phyloP scores from a whole-genome alignment of 176 grass and related monocot genomes.

The Lolium perenne region DNA sequence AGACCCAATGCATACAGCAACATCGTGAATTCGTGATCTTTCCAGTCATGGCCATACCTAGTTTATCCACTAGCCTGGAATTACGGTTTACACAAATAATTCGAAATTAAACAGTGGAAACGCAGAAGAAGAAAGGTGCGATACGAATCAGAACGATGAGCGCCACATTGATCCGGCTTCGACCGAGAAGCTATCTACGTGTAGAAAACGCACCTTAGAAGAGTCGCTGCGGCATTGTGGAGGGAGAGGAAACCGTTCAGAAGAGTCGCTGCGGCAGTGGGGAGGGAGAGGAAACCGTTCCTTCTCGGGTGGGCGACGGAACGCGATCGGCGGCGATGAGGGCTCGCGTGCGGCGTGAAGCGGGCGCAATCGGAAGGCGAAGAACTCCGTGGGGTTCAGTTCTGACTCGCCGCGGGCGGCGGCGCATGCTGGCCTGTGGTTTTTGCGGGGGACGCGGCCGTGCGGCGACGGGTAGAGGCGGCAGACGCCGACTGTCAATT shows the following conservation, averaged over 20 bases:
- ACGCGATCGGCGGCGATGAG: not conserved
- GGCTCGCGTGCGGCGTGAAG: constrained; percentile 35
- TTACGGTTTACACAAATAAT: not conserved
- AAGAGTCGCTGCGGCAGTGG: not conserved
- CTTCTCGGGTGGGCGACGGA: not conserved
- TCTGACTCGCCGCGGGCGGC: too few species aligned
- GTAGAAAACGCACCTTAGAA: not conserved
- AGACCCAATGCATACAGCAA: not conserved
- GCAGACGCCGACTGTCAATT: not conserved
- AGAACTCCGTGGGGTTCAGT: too few species aligned
- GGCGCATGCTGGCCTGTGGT: not conserved
- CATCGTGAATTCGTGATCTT: not conserved
- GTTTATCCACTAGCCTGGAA: not conserved
- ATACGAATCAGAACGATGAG: not conserved
- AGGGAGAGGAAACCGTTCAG: not conserved
- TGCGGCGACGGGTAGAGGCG: not conserved
- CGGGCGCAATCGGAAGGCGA: not conserved
- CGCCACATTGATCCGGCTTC: not conserved
- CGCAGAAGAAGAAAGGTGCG: not conserved
- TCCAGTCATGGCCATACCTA: not conserved
- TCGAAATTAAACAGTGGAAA: not conserved
- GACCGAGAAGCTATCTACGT: not conserved
- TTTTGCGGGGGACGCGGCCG: not conserved
- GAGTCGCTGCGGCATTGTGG: not conserved
- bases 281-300: not conserved